Base-by-base conservation (phyloP, 2,329 filamentous ascomycete species). In the Hymenotorrendiella dingleyae region DNA sequence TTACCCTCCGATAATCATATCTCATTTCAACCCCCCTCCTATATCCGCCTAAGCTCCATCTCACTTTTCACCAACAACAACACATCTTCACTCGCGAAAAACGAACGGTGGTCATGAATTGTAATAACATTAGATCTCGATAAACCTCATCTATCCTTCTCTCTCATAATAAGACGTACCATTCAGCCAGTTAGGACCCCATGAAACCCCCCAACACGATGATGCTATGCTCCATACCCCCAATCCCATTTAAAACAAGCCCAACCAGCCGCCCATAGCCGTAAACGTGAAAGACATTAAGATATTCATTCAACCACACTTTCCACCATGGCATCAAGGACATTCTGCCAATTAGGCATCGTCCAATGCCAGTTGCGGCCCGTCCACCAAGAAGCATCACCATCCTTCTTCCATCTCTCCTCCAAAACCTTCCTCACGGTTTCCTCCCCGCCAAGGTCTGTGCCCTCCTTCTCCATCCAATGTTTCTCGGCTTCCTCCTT, bases 401-500 rank as follows among this genome's bases (percentile, higher is more conserved):
- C 44, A 21, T 50, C 52, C 32, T 39, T 53, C 30, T 54, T 55
- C 55, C 54, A 56, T 37, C 58, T 78, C 55, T 79, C 71, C 39
- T 81, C 67, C 47, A 78, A 76, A 2, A 69, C 70, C 54, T 70
- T 72, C 55, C 80, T 65, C 47, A 77, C 77, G 6, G 70, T 70
- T 52, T 71, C 71, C 56, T 81, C 76, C 1, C 69, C 69, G 7
- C 67, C 69, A 14, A 82, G 62, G 44, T 74, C 73, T 17, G 72
- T 65, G 29, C 73, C 74, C 64, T 89, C 82, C 36, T 73, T 73
- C 53, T 77, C 73, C 43, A 74, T 74, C 85, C 85, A 91, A 56
- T 76, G 75, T 33, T 70, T 70, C 67, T 90, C 85, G 1, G 84
- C 86, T 54, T 82, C 77, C 54, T 80, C 76, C 32, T 81, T 82